Conservation (phyloP, 192 early-diverging fungal species). For the Dimargaris cristalligena region DNA sequence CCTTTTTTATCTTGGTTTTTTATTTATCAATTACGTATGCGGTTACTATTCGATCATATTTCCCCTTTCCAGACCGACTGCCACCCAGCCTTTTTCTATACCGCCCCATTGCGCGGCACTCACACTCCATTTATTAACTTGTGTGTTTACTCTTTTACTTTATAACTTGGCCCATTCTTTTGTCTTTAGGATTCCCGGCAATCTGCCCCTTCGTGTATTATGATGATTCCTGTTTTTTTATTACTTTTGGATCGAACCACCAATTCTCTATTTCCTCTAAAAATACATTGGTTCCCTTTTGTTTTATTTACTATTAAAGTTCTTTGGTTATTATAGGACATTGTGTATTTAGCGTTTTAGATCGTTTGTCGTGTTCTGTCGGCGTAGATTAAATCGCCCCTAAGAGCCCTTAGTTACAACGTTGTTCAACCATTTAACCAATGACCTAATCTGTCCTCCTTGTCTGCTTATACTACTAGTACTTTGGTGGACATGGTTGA, state of each 20-base stretch:
- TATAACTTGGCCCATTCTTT: neutral
- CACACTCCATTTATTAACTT: too few relatives aligned
- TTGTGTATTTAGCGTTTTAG: neutral
- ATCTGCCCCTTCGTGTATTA: neutral
- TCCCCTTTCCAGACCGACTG: too few relatives aligned
- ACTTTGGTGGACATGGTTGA: too few relatives aligned
- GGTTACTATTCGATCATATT: too few relatives aligned
- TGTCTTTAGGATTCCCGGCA: too few relatives aligned
- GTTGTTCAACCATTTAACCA: neutral
- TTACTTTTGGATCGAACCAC: constrained; percentile 7
- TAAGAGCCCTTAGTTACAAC: neutral
- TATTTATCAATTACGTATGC: too few relatives aligned
- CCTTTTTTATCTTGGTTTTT: too few relatives aligned
- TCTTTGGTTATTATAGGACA: neutral
- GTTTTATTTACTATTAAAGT: neutral
- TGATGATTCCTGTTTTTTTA: neutral
- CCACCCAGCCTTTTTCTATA: too few relatives aligned
- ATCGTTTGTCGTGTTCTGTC: neutral
- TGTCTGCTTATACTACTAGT: too few relatives aligned
- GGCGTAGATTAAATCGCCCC: neutral
- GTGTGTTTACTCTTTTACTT: too few relatives aligned
- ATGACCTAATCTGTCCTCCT: too few relatives aligned
- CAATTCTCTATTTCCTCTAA: constrained; percentile 6
- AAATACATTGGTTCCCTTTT: neutral
- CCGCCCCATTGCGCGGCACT: too few relatives aligned